Evolutionary conservation across 805 yeast species (phyloP), one percentile per base, ranked within the genome.

Genomic region (Schwanniomyces polymorphus): DNA sequence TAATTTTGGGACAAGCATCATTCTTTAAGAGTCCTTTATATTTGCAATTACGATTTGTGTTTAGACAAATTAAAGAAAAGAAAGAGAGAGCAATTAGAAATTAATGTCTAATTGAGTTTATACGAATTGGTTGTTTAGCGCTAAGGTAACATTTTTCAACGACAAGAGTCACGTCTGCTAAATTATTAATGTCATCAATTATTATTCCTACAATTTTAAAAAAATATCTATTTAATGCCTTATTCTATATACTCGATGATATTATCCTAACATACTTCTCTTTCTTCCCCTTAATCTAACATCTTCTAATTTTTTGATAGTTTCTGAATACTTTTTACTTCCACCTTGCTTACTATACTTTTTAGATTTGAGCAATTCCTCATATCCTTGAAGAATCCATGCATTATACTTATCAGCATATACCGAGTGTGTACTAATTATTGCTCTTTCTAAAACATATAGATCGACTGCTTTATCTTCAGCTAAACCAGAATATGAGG

Each of bases 391-490:
- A 50, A 91, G 67, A 5, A 91, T 58, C 91, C 92, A 85, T 37
- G 68, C 63, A 56, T 81, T 84, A 62, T 91, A 91, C 38, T 63
- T 57, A 1, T 75, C 77, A 1, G 96, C 76, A 58, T 79, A 80
- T 5, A 76, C 75, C 0, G 98, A 92, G 65, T 94, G 99, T 1
- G 99, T 94, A 54, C 97, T 88, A 27, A 82, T 69, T 16, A 94
- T 78, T 0, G 99, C 98, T 57, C 98, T 74, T 65, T 94, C 99
- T 50, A 94, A 68, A 9, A 94, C 98, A 58, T 94, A 94, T 49
- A 94, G 65, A 64, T 94, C 99, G n/a, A 94, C 99, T 3, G 98
- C 98, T 65, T 89, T 91, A 59, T 92, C 98, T 58, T 94, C 99
- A 0, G 87, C 79, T 51, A 90, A 63, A 1, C 78, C 76, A 0